Base-by-base conservation (phyloP, 768 basidiomycete species). In the Kwoniella heveanensis region DNA sequence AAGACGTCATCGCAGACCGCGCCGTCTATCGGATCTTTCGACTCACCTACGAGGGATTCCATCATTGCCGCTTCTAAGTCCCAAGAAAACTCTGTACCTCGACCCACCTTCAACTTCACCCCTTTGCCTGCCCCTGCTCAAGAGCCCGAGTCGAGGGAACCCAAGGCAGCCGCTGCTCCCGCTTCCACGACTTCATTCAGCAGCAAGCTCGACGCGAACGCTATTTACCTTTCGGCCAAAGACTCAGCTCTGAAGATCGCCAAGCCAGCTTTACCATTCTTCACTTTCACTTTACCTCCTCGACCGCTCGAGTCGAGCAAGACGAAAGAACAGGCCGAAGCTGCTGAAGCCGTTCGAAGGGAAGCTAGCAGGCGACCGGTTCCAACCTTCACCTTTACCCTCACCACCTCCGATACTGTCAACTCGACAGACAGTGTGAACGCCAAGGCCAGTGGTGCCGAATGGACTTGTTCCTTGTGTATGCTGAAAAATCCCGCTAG, bases 381-480 rank as follows among this genome's bases (percentile, higher is more conserved):
- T 13, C 30, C 53, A 12, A 47, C 51, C 3, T 73, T 55, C 50
- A 27, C 13, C 10, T 71, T 71, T 52, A 65, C 55, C 19, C 30
- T 67, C 21, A 29, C 63, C 5, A 6, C 58, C 15, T 10, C 15
- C 39, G 39, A 3, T 17, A 3, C 39, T 7, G 8, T 19, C 6
- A 44, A 44, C 10, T 24, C 62, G 4, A 15, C 65, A 22, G 13
- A 46, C 15, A n/a, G n/a, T n/a, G n/a, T n/a, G n/a, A 15, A 59
- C 22, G 24, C n/a, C 21, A 13, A 62, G 27, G 57, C 65, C 50
- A 46, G 60, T 51, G 62, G 22, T n/a, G 47, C 54, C 21, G 60
- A 48, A 9, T 90, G 89, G 89, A 84, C 67, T 17, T 90, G 89
- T 72, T 78, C 76, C 0, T 68, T 76, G 2, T 91, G 90, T 64